Conservation (phyloP, 192 early-diverging fungal genomes). For the Backusella tuberculispora region DNA sequence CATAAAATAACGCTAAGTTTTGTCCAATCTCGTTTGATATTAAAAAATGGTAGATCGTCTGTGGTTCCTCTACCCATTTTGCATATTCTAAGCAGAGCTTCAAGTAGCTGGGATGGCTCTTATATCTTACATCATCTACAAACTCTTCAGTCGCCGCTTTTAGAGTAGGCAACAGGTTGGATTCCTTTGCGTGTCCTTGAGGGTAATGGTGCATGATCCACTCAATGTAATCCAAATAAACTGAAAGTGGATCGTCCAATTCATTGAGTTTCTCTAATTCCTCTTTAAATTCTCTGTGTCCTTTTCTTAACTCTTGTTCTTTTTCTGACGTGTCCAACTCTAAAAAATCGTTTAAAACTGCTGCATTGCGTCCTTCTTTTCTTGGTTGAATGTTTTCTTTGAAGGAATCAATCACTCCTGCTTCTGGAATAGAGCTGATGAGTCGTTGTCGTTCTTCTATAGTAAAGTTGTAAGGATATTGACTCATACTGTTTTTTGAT, state of each 20-base stretch:
- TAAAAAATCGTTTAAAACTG: background rate
- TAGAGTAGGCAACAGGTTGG: background rate
- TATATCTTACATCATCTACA: background rate
- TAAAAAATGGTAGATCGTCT: background rate
- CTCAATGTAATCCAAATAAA: background rate
- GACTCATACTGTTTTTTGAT: conserved; percentile 1
- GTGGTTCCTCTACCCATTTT: background rate
- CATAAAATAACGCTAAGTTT: background rate
- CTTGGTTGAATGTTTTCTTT: conserved; percentile 14
- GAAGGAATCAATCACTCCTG: background rate
- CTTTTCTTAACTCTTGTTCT: background rate
- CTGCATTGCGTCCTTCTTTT: background rate
- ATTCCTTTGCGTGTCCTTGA: background rate
- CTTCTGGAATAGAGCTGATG: conserved; percentile 13
- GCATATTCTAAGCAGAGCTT: background rate
- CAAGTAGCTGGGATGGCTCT: background rate
- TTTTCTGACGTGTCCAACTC: background rate
- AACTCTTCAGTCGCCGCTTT: background rate
- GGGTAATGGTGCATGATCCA: background rate
- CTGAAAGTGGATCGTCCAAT: background rate
- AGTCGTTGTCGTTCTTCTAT: conserved; percentile 1
- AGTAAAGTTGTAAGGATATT: background rate
- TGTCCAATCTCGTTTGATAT: background rate
- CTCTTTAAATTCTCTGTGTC: background rate
- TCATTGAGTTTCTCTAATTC: background rate